Evolutionary conservation across 495 filamentous ascomycete genomes (phyloP).

Genomic region (Stereocaulon alpinum): DNA sequence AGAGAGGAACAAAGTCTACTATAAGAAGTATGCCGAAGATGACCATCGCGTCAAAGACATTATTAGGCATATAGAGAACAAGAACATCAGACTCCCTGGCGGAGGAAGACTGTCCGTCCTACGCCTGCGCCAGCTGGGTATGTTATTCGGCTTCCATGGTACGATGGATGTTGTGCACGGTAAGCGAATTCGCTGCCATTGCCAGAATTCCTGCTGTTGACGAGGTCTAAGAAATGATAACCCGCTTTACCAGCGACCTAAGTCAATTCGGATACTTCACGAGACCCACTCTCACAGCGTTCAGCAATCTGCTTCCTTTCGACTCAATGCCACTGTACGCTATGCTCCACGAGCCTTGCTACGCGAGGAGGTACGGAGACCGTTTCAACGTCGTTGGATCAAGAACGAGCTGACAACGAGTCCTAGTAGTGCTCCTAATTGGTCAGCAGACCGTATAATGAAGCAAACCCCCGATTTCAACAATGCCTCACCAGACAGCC

Average conservation of each 20-base stretch:
- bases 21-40: constrained; percentile 78
- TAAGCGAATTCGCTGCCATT: constrained; percentile 21
- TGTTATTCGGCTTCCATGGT: constrained; percentile 68
- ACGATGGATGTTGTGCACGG: constrained; percentile 55
- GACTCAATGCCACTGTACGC: constrained; percentile 75
- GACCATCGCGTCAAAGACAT: constrained; percentile 58
- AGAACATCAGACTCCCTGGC: constrained; percentile 49
- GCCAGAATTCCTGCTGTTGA: background rate
- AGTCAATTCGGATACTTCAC: constrained; percentile 62
- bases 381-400: constrained; percentile 15
- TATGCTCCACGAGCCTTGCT: constrained; percentile 74
- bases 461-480: constrained; percentile 34
- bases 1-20: constrained; percentile 63
- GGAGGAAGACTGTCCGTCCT: constrained; percentile 59
- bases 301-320: constrained; percentile 56
- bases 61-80: constrained; percentile 47
- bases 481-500: constrained; percentile 24
- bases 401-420: background rate
- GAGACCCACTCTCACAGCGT: constrained; percentile 49
- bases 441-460: constrained; percentile 51
- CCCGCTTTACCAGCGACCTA: constrained; percentile 58
- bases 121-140: constrained; percentile 64
- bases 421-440: constrained; percentile 43
- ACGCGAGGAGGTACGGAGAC: constrained; percentile 49
- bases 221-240: constrained; percentile 46